A percentile compares a stretch with the other conserved stretches of the same genome.
Conservation (phyloP, 1,284 basidiomycete species). For the Leccinum solheimii region DNA sequence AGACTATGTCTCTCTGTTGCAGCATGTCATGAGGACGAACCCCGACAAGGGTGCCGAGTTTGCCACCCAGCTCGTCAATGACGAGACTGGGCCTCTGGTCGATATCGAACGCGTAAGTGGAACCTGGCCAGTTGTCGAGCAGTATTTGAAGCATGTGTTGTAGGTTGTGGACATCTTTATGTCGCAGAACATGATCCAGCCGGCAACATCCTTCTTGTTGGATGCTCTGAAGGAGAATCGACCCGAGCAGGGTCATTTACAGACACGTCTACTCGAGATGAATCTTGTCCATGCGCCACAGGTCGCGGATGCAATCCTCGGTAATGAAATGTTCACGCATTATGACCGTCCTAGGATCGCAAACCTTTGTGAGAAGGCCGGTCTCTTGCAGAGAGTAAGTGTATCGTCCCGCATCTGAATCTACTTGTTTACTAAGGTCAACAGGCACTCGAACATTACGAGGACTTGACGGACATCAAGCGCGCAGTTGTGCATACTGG, state of each 20-base stretch:
- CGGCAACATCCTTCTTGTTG: slow-evolving; percentile 96
- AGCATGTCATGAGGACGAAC: slow-evolving; percentile 96
- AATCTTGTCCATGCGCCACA: slow-evolving; percentile 98
- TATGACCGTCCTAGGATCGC: slow-evolving; percentile 97
- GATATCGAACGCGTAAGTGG: slow-evolving; percentile 84
- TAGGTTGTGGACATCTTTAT: slow-evolving; percentile 98
- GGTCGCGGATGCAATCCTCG: slow-evolving; percentile 98
- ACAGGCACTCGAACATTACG: slow-evolving; percentile 98
- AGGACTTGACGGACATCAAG: slow-evolving; percentile 97
- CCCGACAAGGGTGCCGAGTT: slow-evolving; percentile 99
- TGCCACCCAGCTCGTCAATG: slow-evolving; percentile 92
- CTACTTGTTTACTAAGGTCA: slow-evolving; percentile 14
- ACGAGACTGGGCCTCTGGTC: slow-evolving; percentile 90
- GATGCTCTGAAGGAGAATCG: slow-evolving; percentile 99
- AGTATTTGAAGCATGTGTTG: slow-evolving; percentile 9
- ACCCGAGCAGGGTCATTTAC: slow-evolving; percentile 94
- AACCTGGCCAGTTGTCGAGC: neutral
- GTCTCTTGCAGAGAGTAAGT: slow-evolving; percentile 85
- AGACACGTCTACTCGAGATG: slow-evolving; percentile 97
- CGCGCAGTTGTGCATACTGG: slow-evolving; percentile 95
- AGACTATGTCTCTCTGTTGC: slow-evolving; percentile 93
- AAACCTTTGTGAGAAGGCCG: slow-evolving; percentile 98
- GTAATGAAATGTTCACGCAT: slow-evolving; percentile 98
- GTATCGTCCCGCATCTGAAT: neutral
- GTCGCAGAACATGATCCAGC: slow-evolving; percentile 99